These are phyloP conservation scores for Crithidia mellificae DNA, from an alignment of 208 protist genomes.

Conservation along the genomic window DNA sequence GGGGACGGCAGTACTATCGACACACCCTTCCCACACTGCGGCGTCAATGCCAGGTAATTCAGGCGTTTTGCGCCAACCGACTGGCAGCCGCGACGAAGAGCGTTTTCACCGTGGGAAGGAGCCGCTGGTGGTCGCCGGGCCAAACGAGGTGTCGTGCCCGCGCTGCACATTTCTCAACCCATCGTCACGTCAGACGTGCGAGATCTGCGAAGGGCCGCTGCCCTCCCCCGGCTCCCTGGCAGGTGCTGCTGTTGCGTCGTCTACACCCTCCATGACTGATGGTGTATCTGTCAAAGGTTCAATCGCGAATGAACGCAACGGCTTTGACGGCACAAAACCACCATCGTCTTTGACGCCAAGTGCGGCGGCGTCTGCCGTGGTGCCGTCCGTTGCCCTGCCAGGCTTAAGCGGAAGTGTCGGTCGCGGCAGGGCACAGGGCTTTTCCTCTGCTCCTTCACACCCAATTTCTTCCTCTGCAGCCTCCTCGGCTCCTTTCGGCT, in stretches of 20 bases:
- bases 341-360: background rate
- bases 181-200: constrained; percentile 15
- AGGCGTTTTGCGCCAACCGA: too few species aligned
- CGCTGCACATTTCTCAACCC: constrained; percentile 47
- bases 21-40: too few species aligned
- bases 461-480: too few species aligned
- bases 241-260: background rate
- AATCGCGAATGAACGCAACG: too few species aligned
- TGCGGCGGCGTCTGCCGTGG: constrained; percentile 1
- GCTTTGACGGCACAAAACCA: too few species aligned
- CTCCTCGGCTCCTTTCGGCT: too few species aligned
- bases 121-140: constrained; percentile 5
- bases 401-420: background rate
- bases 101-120: background rate
- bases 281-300: background rate
- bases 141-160: constrained; percentile 33
- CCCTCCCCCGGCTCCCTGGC: constrained; percentile 6
- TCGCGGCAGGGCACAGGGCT: too few species aligned
- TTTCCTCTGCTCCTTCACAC: too few species aligned
- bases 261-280: background rate
- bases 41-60: too few species aligned
- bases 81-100: too few species aligned
- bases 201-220: constrained; percentile 35
- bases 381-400: constrained; percentile 17
- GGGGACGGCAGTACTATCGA: too few species aligned